Conservation (phyloP, 106 monocot genomes). For the Platanthera guangdongensis region DNA sequence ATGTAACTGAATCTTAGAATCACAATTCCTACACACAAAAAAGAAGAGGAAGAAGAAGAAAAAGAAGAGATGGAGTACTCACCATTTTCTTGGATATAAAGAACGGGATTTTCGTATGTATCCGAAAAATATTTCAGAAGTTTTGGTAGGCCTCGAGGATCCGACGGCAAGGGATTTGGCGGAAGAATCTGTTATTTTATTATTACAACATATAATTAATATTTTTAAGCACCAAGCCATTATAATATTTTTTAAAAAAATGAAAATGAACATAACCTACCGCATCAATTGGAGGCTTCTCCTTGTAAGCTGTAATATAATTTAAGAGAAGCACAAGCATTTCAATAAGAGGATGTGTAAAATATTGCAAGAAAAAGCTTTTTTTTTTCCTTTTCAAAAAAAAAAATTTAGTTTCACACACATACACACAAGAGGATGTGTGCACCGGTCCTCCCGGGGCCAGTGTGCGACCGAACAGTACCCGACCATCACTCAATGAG, state of each 20-base stretch:
- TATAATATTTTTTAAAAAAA: no score
- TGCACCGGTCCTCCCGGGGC: no score
- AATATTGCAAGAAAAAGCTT: neutral
- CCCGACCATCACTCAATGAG: no score
- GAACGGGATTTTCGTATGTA: conserved; percentile 8
- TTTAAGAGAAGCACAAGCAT: no score
- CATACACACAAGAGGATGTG: no score
- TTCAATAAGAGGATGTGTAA: no score
- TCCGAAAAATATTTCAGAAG: conserved; percentile 7
- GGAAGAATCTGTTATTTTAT: neutral
- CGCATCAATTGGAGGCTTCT: neutral
- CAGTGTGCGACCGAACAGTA: no score
- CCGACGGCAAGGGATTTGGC: neutral
- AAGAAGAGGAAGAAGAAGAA: no score
- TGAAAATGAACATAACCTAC: neutral
- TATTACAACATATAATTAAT: no score
- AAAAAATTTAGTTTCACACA: neutral
- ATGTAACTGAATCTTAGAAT: no score
- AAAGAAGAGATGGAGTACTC: neutral
- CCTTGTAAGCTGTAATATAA: neutral
- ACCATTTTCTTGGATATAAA: conserved; percentile 20
- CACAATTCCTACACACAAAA: no score
- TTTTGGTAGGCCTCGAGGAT: neutral
- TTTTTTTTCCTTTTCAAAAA: neutral
- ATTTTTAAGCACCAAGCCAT: no score